Conservation (phyloP, 2,329 filamentous ascomycete species). For the Nemania sp. region DNA sequence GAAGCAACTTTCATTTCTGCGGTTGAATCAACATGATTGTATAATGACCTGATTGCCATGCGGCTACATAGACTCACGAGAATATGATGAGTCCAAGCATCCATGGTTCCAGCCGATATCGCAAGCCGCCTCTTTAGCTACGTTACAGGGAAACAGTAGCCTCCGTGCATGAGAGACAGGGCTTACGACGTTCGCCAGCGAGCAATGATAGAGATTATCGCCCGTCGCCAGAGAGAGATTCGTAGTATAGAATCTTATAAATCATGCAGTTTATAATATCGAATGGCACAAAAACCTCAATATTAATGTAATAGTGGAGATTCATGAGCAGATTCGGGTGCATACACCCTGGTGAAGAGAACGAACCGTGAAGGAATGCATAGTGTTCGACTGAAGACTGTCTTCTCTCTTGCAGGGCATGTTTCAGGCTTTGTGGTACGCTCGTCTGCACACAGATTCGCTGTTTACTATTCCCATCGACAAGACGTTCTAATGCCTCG, state of each 20-base stretch:
- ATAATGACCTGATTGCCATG: slow-evolving; percentile 5
- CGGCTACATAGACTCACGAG: slow-evolving; percentile 12
- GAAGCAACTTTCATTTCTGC: slow-evolving; percentile 96
- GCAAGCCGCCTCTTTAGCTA: background rate
- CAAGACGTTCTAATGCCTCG: background rate
- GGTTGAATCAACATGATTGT: slow-evolving; percentile 25
- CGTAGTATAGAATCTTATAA: background rate
- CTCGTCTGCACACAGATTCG: background rate
- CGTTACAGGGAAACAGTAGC: background rate
- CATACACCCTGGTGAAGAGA: background rate
- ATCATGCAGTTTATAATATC: slow-evolving; percentile 12
- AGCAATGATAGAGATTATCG: slow-evolving; percentile 9
- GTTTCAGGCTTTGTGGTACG: background rate
- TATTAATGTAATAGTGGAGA: background rate
- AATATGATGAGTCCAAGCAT: slow-evolving; percentile 6
- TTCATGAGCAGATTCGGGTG: background rate
- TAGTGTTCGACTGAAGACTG: background rate
- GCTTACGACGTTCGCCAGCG: slow-evolving; percentile 6
- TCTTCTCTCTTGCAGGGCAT: background rate
- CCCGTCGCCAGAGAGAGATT: slow-evolving; percentile 10
- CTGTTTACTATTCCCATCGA: background rate
- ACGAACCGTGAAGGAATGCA: background rate
- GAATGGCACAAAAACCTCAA: background rate
- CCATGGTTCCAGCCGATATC: slow-evolving; percentile 3
- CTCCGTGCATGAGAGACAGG: background rate